Evolutionary conservation across 1,284 basidiomycete genomes (phyloP), one percentile per base, ranked within the genome.

Genomic region (Fomitopsis schrenkii): DNA sequence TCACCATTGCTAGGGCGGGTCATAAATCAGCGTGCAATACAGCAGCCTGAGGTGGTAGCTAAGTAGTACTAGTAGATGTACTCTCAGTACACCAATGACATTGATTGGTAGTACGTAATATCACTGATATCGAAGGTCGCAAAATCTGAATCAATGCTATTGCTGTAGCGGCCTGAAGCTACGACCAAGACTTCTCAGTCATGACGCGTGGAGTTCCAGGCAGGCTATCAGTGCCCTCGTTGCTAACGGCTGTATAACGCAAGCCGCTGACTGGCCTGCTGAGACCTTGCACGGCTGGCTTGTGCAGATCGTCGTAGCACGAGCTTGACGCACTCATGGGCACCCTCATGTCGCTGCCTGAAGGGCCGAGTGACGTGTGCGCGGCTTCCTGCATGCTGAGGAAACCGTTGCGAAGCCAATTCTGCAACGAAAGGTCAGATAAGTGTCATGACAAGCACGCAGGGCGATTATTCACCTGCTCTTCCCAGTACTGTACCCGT

Each of bases 401-500:
- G 60, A 92, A 83, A 71, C 90, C 90, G 76, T 90, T 86, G 63
- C 90, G 88, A 79, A 90, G 87, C 9, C 87, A 83, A 66, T 87
- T 88, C 86, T 90, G 63, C 17, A 57, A 35, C n/a, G 22, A 6
- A 19, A 59, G n/a, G 17, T 42, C 7, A 45, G 26, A 36, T 10
- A 33, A 3, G 33, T 36, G 28, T 10, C 8, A 26, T 6, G 52
- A 22, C 35, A 30, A 35, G 4, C 38, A 9, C 65, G 26, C 30
- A 33, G 5, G 30, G 30, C 30, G 30, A 3, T 33, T 28, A 46
- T 46, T 12, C 26, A 88, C 89, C 81, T 93, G 91, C 77, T 95
- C 93, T 67, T 88, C 86, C 88, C 93, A 94, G 75, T 95, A 94
- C 68, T 93, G 89, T 57, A 87, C 77, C 66, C 93, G 87, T 75